phyloP scores from a whole-genome alignment of 257 asterid species.

The Pogostemon cablin region DNA sequence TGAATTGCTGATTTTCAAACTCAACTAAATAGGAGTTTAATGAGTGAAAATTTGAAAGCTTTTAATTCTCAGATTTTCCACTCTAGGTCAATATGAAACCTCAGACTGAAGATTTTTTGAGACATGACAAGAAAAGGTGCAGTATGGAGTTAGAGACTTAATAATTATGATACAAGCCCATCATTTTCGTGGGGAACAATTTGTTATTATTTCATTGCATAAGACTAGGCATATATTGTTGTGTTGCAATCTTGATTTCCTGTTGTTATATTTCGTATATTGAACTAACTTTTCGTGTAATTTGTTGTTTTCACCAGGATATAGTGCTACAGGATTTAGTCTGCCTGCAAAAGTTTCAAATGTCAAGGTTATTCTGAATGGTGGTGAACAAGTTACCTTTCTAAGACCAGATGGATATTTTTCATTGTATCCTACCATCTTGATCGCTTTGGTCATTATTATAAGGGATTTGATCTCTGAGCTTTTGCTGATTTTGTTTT shows the following conservation, averaged over 20 bases:
- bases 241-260: constrained; percentile 5
- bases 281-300: constrained; percentile 28
- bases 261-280: neutral
- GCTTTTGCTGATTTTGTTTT: constrained; percentile 2
- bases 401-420: constrained; percentile 94
- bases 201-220: no score
- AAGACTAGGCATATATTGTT: no score
- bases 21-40: neutral
- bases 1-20: neutral
- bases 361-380: constrained; percentile 78
- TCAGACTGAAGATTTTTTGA: neutral
- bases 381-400: constrained; percentile 83
- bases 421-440: constrained; percentile 82
- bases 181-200: neutral
- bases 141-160: constrained; percentile 5
- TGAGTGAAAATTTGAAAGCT: constrained; percentile 1
- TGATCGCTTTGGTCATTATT: constrained; percentile 17
- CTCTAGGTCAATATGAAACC: constrained; percentile 10
- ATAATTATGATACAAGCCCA: neutral
- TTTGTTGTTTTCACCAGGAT: constrained; percentile 48
- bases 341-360: constrained; percentile 74
- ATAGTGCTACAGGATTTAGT: constrained; percentile 66
- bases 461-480: constrained; percentile 7
- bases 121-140: no score
- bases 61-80: neutral